These are phyloP conservation scores for Ehretia macrophylla DNA, from an alignment of 257 asterid genomes.

Conservation along the genomic window DNA sequence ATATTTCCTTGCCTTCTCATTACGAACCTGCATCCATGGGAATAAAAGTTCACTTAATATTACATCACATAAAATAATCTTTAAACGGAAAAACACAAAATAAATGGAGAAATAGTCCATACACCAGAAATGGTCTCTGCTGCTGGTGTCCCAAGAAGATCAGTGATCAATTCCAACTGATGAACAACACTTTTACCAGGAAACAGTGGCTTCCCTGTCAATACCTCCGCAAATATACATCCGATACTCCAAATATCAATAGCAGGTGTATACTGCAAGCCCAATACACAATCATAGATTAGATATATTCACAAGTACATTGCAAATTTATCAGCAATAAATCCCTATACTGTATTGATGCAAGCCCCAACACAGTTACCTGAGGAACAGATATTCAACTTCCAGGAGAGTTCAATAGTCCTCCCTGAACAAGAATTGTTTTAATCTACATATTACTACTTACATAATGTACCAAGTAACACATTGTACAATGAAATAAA, in stretches of 20 bases:
- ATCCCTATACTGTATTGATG: slow-evolving; percentile 27
- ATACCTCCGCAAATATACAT: slow-evolving; percentile 83
- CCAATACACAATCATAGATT: slow-evolving; percentile 12
- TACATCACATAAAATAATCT: not conserved
- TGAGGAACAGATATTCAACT: slow-evolving; percentile 75
- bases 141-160: slow-evolving; percentile 86
- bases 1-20: slow-evolving; percentile 90
- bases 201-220: slow-evolving; percentile 84
- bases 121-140: slow-evolving; percentile 74
- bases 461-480: slow-evolving; percentile 19
- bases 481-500: slow-evolving; percentile 22
- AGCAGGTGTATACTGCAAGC: slow-evolving; percentile 89
- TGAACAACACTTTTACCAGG: slow-evolving; percentile 93
- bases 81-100: not conserved
- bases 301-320: slow-evolving; percentile 21
- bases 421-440: slow-evolving; percentile 87
- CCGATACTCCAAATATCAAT: slow-evolving; percentile 92
- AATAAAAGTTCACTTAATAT: slow-evolving; percentile 8
- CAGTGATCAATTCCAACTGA: slow-evolving; percentile 86
- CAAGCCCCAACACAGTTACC: slow-evolving; percentile 70
- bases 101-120: slow-evolving; percentile 3
- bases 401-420: slow-evolving; percentile 84
- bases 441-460: slow-evolving; percentile 69
- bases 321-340: slow-evolving; percentile 6
- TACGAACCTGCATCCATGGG: slow-evolving; percentile 61